Percentiles rank a stretch among this genome's conserved stretches.
Evolutionary conservation across 2,329 filamentous ascomycete species (phyloP).

Genomic region (Catunica adiposa): DNA sequence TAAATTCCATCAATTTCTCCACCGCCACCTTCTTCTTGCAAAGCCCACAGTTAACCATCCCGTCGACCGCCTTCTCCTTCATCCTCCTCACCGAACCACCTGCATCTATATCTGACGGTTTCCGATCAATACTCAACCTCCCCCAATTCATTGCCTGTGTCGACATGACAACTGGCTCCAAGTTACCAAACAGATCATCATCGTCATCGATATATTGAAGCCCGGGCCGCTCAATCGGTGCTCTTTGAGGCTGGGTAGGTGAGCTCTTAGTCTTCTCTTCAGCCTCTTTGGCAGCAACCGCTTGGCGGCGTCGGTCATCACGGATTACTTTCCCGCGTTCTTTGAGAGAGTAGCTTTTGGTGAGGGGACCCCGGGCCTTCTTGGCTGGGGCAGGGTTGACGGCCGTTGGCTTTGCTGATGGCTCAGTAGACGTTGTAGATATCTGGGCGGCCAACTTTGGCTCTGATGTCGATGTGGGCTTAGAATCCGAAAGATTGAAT

Average conservation of each 20-base stretch:
- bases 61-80: neutral
- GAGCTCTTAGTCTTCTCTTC: neutral
- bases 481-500: no score
- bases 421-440: no score
- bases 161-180: neutral
- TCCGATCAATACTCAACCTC: neutral
- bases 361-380: neutral
- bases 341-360: neutral
- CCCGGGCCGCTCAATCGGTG: neutral
- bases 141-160: neutral
- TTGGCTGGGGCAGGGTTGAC: no score
- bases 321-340: neutral
- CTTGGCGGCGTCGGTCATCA: neutral
- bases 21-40: constrained; percentile 45
- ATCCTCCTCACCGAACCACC: neutral
- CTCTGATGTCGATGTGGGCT: neutral
- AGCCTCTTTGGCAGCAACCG: neutral
- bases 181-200: neutral
- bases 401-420: no score
- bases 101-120: neutral
- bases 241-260: neutral
- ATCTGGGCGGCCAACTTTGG: no score
- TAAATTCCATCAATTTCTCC: constrained; percentile 36
- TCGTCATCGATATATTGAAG: neutral
- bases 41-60: constrained; percentile 39